Evolutionary conservation across 2,329 filamentous ascomycete genomes (phyloP), one percentile per base, ranked within the genome.

Genomic region (Alternaria postmessia): DNA sequence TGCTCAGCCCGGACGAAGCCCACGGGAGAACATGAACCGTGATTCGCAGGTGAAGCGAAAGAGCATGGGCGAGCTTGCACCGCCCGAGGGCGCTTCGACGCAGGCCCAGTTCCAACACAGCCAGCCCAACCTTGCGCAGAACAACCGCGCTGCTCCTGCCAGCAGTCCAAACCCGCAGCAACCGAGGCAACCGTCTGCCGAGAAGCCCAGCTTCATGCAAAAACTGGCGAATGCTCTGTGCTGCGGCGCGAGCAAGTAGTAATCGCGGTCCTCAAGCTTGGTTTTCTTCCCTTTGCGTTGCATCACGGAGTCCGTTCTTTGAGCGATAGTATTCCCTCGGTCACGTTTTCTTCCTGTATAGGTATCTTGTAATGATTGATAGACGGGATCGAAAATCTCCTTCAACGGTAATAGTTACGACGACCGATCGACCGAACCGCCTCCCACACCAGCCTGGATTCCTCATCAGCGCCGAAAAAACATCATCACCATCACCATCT

Each of bases 41-140:
- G 68, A 67, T 28, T 65, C 69, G 36, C 64, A 75, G 56, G 67
- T 72, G 51, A 79, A 94, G 85, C 88, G 93, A 83, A 88, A 87
- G 81, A 93, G 89, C 86, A 89, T 86, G 83, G 84, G 89, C 79
- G 92, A 96, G 79, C 88, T 91, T 79, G 88, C 88, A 75, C 94
- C 94, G 67, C 92, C 93, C 71, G 90, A 94, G 76, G 92, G 91
- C 73, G 68, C 68, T 9, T 97, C 93, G 76, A 97, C 93, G 66
- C 92, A 96, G 81, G 94, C 94, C 69, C 94, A 97, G 78, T 97
- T 97, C 85, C 93, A 96, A 83, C 94, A 93, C 86, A 97, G 93
- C 83, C 92, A 91, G 75, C 92, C 93, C 79, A 95, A 97, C 79
- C 86, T 96, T 56, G 68, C 71, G 67, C 87, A 91, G 51, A 88